Base-by-base conservation (phyloP, 2,329 filamentous ascomycete genomes). In the Fusarium compactum region DNA sequence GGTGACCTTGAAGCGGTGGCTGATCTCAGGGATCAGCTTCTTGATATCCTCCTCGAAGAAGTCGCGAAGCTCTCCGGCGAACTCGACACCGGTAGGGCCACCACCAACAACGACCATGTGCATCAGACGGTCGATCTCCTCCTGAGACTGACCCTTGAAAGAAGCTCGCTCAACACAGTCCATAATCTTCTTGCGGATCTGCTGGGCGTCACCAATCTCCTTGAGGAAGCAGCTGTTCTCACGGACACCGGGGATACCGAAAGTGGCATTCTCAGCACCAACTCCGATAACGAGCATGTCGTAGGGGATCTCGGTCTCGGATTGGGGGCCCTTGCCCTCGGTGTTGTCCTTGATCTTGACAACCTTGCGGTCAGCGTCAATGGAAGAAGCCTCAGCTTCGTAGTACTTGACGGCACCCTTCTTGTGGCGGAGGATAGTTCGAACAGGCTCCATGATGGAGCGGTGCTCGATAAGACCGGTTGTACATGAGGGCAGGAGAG, bases 391-490 rank as follows among this genome's bases (percentile, higher is more conserved):
- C 81, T 98, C 95, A 73, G 96, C 96, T 87, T 99, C 96, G 87
- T 97, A 99, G 88, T 92, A 99, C 83, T 94, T 96, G 81, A 97
- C 96, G 51, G 91, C 88, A 70, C 93, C 92, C 84, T 93, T 94
- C 89, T 98, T 98, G 85, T 96, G 92, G 78, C 95, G 93, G 75
- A 97, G 88, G 81, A 99, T 97, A 80, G 96, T 94, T 79, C 96
- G 94, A 77, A 99, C 92, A 61, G 96, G 96, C 85, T 99, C 96
- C 96, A 99, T 99, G 83, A 99, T 99, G 79, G 95, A 98, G 80
- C 96, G 94, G 86, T 98, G 96, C 87, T 99, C 96, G 82, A 99
- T 96, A 76, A 94, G 92, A 77, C 96, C 96, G 73, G 95, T 98
- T 55, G 96, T 98, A 84, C 96, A 99, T 79, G 95, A 98, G 72